A percentile compares a stretch with the other conserved stretches of the same genome.
Conservation (phyloP, 2,329 filamentous ascomycete species). For the Dactylellina leptospora region DNA sequence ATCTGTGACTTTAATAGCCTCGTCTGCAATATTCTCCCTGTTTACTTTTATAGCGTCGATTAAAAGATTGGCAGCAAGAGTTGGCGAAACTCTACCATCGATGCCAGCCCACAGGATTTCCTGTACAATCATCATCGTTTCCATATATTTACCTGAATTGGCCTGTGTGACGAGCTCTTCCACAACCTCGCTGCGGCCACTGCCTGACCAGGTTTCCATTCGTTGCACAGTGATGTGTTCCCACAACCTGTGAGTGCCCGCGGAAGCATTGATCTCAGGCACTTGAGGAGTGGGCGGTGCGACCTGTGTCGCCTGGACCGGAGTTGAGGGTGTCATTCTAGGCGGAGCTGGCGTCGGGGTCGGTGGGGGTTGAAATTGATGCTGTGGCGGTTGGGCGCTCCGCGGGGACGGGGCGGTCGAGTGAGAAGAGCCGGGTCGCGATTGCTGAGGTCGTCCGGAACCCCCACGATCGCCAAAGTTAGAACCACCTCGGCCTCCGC, state of each 20-base stretch:
- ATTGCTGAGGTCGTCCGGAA: constrained; percentile 37
- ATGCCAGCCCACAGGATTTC: constrained; percentile 46
- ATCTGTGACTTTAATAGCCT: constrained; percentile 16
- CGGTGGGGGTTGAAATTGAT: constrained; percentile 37
- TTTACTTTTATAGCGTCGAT: constrained; percentile 51
- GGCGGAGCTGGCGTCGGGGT: constrained; percentile 35
- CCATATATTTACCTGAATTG: constrained; percentile 30
- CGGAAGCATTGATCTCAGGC: constrained; percentile 39
- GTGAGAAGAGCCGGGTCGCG: constrained; percentile 48
- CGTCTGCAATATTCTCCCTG: constrained; percentile 9
- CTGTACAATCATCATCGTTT: constrained; percentile 46
- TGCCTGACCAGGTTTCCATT: constrained; percentile 41
- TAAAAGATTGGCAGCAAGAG: constrained; percentile 29
- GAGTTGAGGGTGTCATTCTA: constrained; percentile 21
- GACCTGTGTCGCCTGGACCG: constrained; percentile 12
- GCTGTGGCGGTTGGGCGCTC: constrained; percentile 3
- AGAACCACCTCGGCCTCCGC: constrained; percentile 27
- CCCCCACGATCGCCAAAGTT: constrained; percentile 41
- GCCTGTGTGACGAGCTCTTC: constrained; percentile 28
- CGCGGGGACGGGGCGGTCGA: constrained; percentile 46
- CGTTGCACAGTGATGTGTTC: constrained; percentile 37
- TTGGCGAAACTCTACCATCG: constrained; percentile 38
- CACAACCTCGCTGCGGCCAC: constrained; percentile 38
- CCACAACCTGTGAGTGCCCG: constrained; percentile 36
- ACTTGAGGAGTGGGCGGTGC: constrained; percentile 18